A percentile compares a stretch with the other conserved stretches of the same genome.
phyloP scores from a whole-genome alignment of 352 stramenopile genomes.

The Globisporangium rhizosaccharum region DNA sequence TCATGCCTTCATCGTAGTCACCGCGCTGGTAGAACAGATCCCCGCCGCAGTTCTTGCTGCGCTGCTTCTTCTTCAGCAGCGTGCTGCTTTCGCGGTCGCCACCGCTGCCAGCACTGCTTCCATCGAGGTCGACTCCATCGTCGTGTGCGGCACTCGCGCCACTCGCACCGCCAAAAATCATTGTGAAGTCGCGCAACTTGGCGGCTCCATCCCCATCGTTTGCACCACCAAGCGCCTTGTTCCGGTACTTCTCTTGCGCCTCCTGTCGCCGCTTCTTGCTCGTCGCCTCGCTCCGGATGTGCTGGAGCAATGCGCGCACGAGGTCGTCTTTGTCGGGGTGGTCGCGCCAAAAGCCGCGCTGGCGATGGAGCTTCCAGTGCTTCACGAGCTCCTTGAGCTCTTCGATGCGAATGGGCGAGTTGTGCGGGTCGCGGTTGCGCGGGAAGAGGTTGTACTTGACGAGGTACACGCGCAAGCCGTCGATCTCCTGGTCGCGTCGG shows the following conservation, averaged over 20 bases:
- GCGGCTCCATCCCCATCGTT: slow-evolving; percentile 14
- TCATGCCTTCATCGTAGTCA: slow-evolving; percentile 80
- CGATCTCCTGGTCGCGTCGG: slow-evolving; percentile 79
- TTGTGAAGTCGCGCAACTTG: slow-evolving; percentile 57
- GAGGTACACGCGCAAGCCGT: slow-evolving; percentile 72
- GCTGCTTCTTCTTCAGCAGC: slow-evolving; percentile 20
- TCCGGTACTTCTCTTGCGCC: slow-evolving; percentile 73
- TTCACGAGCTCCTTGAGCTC: slow-evolving; percentile 91
- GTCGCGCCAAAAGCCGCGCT: slow-evolving; percentile 88
- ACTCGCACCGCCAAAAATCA: slow-evolving; percentile 32
- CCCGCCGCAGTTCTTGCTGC: slow-evolving; percentile 43
- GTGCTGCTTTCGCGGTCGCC: slow-evolving; percentile 15
- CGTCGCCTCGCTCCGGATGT: slow-evolving; percentile 72
- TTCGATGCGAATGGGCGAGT: slow-evolving; percentile 82
- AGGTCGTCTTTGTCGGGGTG: slow-evolving; percentile 89
- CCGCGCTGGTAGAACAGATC: slow-evolving; percentile 85
- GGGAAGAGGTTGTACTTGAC: slow-evolving; percentile 88
- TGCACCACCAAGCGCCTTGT: slow-evolving; percentile 20
- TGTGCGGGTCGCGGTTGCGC: slow-evolving; percentile 75
- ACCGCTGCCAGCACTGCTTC: not conserved
- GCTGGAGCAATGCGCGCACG: slow-evolving; percentile 78
- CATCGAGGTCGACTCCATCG: not conserved
- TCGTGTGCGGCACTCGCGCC: not conserved
- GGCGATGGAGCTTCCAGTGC: slow-evolving; percentile 87
- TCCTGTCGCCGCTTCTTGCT: slow-evolving; percentile 81